Evolutionary conservation across 2,329 filamentous ascomycete genomes (phyloP), one percentile per base, ranked within the genome.

Genomic region (Xylariales sp.): DNA sequence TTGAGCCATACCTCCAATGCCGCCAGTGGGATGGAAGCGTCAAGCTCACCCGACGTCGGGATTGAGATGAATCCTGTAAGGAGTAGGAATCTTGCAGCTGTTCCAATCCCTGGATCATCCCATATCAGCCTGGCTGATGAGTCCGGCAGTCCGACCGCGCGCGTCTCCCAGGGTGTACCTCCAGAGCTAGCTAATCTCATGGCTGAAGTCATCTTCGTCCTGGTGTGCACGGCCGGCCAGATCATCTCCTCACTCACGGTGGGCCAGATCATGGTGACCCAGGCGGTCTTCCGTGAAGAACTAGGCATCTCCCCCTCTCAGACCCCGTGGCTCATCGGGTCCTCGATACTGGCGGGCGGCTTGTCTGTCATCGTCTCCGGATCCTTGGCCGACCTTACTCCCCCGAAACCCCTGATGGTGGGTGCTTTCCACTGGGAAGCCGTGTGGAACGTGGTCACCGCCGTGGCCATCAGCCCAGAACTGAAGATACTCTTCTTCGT

Each of bases 181-280:
- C 55, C 60, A 1, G 65, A 69, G 42, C 45, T 68, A 5, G 44
- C 52, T 14, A 67, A 53, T 36, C 53, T 68, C 4, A 52, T 57
- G 2, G 55, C 61, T 0, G 65, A 68, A 35, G 43, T 67, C 18
- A 43, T 66, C 15, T 56, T 67, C 30, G 52, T 69, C 7, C 51
- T 58, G 12, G 59, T 66, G 24, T 69, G 65, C 46, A 64, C 62
- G 3, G 60, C 58, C 11, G 63, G 65, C 2, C 55, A 67, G 28
- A 53, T 69, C 44, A 54, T 69, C 10, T 69, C 66, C 42, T 56
- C 63, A 4, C 60, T 67, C 39, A 52, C 63, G 6, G 48, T 64
- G 14, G 65, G 66, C 1, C 59, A 69, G 40, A 57, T 66, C 42
- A 59, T 56, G 12, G 60, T 64, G 1, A 57, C 59, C 12, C 65